Evolutionary conservation across 2,329 filamentous ascomycete genomes (phyloP).

Genomic region (Exophiala sideris): DNA sequence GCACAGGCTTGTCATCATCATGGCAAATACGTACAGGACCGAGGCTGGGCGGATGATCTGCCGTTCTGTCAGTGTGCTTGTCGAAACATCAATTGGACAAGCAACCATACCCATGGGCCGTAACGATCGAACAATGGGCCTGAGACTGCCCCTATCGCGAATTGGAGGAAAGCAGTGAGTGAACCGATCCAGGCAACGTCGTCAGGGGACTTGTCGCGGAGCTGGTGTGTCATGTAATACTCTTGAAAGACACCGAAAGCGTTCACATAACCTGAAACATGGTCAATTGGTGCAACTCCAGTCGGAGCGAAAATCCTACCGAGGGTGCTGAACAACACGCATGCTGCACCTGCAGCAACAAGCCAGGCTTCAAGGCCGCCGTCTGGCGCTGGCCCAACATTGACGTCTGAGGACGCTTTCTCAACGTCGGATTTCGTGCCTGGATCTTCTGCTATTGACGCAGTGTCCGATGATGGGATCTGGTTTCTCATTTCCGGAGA

Average conservation of each 20-base stretch:
- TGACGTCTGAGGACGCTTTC: not conserved
- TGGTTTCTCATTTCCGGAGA: no score
- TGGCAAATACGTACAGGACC: constrained; percentile 18
- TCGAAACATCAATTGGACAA: not conserved
- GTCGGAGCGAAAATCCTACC: no score
- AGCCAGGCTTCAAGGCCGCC: constrained; percentile 77
- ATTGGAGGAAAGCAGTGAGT: constrained; percentile 75
- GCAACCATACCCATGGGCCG: constrained; percentile 12
- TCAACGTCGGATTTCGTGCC: not conserved
- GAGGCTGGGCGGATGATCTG: constrained; percentile 49
- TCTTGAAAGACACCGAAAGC: constrained; percentile 67
- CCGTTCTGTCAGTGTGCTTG: not conserved
- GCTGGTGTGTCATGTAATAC: constrained; percentile 70
- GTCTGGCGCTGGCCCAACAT: constrained; percentile 48
- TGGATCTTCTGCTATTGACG: no score
- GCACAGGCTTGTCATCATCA: constrained; percentile 36
- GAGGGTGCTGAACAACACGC: constrained; percentile 69
- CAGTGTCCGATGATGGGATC: no score
- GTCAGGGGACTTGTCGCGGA: constrained; percentile 63
- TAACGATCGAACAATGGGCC: constrained; percentile 75
- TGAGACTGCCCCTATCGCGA: constrained; percentile 79
- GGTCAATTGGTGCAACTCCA: no score
- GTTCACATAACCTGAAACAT: constrained; percentile 22
- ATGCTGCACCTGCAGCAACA: constrained; percentile 78
- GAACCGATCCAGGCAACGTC: constrained; percentile 85